Base-by-base conservation (phyloP, 2,329 filamentous ascomycete species). In the Cercospora sesami region DNA sequence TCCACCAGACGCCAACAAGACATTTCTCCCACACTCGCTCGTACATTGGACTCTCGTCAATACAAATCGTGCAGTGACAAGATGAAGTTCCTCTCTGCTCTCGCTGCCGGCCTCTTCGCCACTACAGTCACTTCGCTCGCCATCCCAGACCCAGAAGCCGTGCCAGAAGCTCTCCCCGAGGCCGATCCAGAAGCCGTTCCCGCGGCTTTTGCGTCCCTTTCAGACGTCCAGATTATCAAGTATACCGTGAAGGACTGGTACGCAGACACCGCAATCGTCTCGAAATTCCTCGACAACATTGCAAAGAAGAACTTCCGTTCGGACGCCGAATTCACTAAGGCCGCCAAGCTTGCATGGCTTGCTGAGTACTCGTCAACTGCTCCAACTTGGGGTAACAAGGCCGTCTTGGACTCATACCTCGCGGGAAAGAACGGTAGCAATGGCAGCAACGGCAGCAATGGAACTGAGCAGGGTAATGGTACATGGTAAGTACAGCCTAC, bases 161-260 rank as follows among this genome's bases (percentile, higher is more conserved):
- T 36, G 9, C 21, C 55, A 33, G 55, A 59, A 59, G 55, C 55
- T 59, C 28, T 36, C 14, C 62, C 62, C 28, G 62, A 64, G 9
- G 30, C 62, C n/a, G 42, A 66, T 16, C 59, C 64, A 45, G 64
- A 66, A 45, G 36, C 64, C 12, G 26, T 55, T 21, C 58, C 60
- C 3, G 64, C 58, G 16, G 59, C 60, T 2, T 48, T 59, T 7
- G 42, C 64, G 5, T 57, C 45, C 8, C 59, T 58, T 14, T 59
- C 59, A 4, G 64, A 66, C 45, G 64, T 57, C 7, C 59, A 66
- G 42, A 66, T 66, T 33, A 66, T 66, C 58, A 66, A 63, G 51
- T 66, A 55, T 36, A 57, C 59, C 59, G 58, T 45, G 9, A 30
- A 58, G 12, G 60, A 51, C 45, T 66, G 64, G 64, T 57, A 66